phyloP scores from a whole-genome alignment of 1,284 basidiomycete genomes.

The Neonothopanus nambi region DNA sequence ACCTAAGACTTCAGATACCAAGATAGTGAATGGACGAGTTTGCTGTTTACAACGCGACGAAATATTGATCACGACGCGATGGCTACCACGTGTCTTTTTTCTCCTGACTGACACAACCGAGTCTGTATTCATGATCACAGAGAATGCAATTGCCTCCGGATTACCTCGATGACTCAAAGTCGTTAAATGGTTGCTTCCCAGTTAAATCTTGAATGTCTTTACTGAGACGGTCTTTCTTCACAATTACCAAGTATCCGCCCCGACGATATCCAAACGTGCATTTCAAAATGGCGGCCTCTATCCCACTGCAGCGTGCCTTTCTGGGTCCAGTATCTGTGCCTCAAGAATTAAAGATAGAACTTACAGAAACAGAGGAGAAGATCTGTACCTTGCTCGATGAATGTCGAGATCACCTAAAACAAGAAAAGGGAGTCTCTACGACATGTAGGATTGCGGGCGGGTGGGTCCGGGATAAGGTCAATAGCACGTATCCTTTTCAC shows the following conservation, averaged over 20 bases:
- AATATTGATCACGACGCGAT: too few species aligned
- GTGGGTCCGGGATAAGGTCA: slow-evolving; percentile 97
- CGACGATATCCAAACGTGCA: neutral
- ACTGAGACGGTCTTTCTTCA: neutral
- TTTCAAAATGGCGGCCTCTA: slow-evolving; percentile 5
- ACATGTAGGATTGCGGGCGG: slow-evolving; percentile 90
- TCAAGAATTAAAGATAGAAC: slow-evolving; percentile 36
- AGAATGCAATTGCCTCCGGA: too few species aligned
- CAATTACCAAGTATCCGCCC: neutral
- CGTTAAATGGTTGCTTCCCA: too few species aligned
- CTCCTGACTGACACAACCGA: neutral
- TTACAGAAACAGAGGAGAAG: slow-evolving; percentile 58
- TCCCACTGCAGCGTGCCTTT: slow-evolving; percentile 15
- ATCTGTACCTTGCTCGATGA: slow-evolving; percentile 71
- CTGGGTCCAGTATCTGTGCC: slow-evolving; percentile 25
- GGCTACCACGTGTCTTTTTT: too few species aligned
- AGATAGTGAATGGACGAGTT: too few species aligned
- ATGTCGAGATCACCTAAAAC: slow-evolving; percentile 56
- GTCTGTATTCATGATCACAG: too few species aligned
- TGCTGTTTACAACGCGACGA: too few species aligned
- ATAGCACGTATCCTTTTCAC: slow-evolving; percentile 22
- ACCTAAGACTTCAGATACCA: too few species aligned
- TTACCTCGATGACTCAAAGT: too few species aligned
- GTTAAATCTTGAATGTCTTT: slow-evolving; percentile 7
- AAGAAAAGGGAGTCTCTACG: slow-evolving; percentile 54